Evolutionary conservation across 768 basidiomycete genomes (phyloP), one percentile per base, ranked within the genome.

Genomic region (Xerocomellus dryophilus): DNA sequence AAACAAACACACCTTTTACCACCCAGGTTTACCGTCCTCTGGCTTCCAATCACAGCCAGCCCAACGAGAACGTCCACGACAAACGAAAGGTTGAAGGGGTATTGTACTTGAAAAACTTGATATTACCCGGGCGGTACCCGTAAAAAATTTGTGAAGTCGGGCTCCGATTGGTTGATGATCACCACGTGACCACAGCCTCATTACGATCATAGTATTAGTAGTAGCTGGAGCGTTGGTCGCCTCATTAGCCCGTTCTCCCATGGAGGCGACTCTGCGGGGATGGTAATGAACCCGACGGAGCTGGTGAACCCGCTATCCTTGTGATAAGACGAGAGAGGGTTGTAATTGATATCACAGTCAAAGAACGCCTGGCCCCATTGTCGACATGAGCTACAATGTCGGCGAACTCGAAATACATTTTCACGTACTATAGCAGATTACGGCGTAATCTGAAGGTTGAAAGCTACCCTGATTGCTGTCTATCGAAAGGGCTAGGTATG

Each of bases 391-490:
- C 50, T 48, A 43, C 52, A 23, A 20, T 6, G 36, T 31, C 18
- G n/a, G 18, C 12, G 7, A 43, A 43, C 47, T 51, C 18, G 25
- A 36, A 31, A 35, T 54, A 51, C 25, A 34, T 21, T 20, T 34
- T 32, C 32, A 65, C 56, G 60, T 62, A 65, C 65, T 43, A 32
- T 49, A 23, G 32, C 34, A 48, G 48, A 49, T 58, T 12, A 46
- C 20, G n/a, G 21, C 20, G 15, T 29, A 35, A 29, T 31, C 35
- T 14, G 46, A 32, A 36, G 31, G 25, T 17, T 39, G 36, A 41
- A 42, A 41, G 36, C n/a, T 34, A 53, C 32, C 25, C 20, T 27
- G 49, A 32, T 35, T 12, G 47, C 9, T 23, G 47, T 52, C 47
- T 41, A 60, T 39, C 20, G 34, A 52, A 54, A 50, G 43, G 0